Conservation (phyloP, 2,329 filamentous ascomycete genomes). For the Diaporthe sp. region DNA sequence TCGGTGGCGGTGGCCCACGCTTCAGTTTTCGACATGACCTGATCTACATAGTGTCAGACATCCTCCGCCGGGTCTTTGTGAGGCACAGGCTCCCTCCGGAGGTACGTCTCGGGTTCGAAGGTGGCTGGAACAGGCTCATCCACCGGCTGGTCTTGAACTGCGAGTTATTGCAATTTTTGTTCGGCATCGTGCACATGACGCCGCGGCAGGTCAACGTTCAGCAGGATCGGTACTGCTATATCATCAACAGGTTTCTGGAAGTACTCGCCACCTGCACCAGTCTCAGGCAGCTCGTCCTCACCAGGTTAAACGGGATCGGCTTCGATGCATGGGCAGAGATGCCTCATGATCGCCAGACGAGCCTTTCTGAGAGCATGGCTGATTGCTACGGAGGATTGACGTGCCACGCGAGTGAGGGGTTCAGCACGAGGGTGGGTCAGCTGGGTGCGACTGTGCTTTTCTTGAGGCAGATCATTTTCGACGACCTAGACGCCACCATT, state of each 20-base stretch:
- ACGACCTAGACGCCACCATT: not conserved
- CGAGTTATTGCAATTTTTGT: not conserved
- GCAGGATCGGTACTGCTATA: not conserved
- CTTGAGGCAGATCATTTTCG: not conserved
- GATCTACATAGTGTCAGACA: not conserved
- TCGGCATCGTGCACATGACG: not conserved
- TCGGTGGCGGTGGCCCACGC: not conserved
- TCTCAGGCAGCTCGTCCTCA: not conserved
- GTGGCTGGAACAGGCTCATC: not conserved
- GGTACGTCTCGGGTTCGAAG: not conserved
- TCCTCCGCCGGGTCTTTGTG: not conserved
- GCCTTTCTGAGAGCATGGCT: not conserved
- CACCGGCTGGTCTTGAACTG: not conserved
- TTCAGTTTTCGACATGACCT: not conserved
- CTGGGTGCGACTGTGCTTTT: too few species aligned
- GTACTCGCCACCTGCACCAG: not conserved
- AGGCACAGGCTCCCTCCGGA: too few species aligned
- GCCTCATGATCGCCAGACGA: too few species aligned
- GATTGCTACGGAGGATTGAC: not conserved
- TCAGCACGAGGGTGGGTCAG: not conserved
- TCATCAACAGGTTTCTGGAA: not conserved
- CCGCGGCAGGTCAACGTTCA: not conserved
- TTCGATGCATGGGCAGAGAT: not conserved
- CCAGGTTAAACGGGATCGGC: not conserved
- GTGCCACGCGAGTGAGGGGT: not conserved